phyloP scores from a whole-genome alignment of 495 filamentous ascomycete genomes.

The Neurospora sp. region DNA sequence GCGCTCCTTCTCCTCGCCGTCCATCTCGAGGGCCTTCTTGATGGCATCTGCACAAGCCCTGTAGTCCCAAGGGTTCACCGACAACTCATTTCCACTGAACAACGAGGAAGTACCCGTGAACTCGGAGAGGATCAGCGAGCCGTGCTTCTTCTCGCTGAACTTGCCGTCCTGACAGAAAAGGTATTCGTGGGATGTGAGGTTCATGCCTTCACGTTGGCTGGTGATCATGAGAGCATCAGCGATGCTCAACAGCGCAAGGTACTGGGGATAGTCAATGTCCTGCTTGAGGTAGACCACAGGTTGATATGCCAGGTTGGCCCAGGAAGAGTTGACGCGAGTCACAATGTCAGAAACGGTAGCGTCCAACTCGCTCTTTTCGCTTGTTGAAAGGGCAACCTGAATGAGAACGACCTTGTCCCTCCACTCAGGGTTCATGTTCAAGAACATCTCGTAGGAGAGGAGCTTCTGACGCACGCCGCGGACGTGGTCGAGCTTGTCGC shows the following conservation, averaged over 20 bases:
- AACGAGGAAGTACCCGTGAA: conserved; percentile 86
- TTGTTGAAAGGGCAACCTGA: conserved; percentile 83
- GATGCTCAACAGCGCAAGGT: conserved; percentile 75
- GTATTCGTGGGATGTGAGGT: conserved; percentile 85
- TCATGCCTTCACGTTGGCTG: conserved; percentile 90
- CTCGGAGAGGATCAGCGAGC: conserved; percentile 81
- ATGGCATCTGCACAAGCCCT: conserved; percentile 74
- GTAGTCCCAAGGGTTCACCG: conserved; percentile 93
- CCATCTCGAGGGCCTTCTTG: conserved; percentile 67
- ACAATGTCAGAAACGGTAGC: conserved; percentile 85
- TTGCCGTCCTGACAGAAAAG: conserved; percentile 88
- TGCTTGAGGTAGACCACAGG: conserved; percentile 92
- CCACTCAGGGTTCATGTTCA: conserved; percentile 87
- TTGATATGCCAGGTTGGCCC: conserved; percentile 79
- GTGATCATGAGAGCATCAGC: conserved; percentile 89
- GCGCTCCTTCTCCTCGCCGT: conserved; percentile 54
- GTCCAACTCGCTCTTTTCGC: conserved; percentile 75
- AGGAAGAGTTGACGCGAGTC: conserved; percentile 78
- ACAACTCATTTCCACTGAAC: conserved; percentile 63
- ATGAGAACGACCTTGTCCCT: conserved; percentile 77
- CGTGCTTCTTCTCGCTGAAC: conserved; percentile 59
- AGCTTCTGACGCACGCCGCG: conserved; percentile 87
- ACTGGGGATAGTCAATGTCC: conserved; percentile 82
- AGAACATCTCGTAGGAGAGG: conserved; percentile 82
- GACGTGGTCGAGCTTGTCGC: conserved; percentile 87